Evolutionary conservation across 2,329 filamentous ascomycete genomes (phyloP).

Genomic region (Colletotrichum paranaense): DNA sequence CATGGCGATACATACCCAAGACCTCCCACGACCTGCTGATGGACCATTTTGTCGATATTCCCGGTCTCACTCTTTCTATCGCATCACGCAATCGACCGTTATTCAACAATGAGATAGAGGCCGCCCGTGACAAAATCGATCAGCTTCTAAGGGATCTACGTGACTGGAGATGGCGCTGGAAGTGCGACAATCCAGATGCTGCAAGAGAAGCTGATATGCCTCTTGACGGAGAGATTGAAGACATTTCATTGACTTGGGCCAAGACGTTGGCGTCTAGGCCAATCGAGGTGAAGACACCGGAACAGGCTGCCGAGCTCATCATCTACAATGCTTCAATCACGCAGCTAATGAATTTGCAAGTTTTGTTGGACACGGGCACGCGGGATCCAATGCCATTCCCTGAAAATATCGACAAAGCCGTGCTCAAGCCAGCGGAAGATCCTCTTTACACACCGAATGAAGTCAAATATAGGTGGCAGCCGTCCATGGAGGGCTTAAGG

Average conservation of each 20-base stretch:
- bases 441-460: slow-evolving; percentile 19
- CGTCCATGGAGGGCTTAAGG: slow-evolving; percentile 9
- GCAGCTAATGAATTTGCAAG: slow-evolving; percentile 6
- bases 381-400: neutral
- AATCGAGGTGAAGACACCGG: neutral
- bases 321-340: slow-evolving; percentile 20
- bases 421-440: neutral
- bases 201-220: neutral
- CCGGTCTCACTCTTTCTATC: neutral
- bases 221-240: neutral
- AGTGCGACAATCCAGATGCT: neutral
- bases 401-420: neutral
- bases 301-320: slow-evolving; percentile 11
- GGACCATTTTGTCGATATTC: slow-evolving; percentile 13
- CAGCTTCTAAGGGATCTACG: neutral
- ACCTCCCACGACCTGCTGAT: slow-evolving; percentile 10
- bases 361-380: neutral
- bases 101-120: neutral
- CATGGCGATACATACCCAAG: neutral
- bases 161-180: slow-evolving; percentile 14
- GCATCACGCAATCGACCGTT: neutral
- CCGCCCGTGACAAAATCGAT: neutral
- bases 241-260: neutral
- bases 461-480: slow-evolving; percentile 16
- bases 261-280: neutral